These are phyloP conservation scores for Termitomyces sp. DNA, from an alignment of 768 basidiomycete species.

Conservation along the genomic window DNA sequence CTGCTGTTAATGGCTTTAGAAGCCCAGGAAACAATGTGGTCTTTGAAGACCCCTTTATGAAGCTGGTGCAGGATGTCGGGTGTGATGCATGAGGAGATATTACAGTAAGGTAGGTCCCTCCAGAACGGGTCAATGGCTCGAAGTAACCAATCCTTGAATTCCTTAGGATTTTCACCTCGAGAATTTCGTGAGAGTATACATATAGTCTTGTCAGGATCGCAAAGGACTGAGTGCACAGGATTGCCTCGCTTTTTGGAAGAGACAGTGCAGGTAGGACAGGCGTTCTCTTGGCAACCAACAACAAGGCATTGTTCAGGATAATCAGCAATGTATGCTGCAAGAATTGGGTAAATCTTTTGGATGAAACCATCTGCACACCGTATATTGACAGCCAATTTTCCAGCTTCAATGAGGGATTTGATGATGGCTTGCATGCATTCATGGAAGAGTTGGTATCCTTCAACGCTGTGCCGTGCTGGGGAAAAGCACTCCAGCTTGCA, in stretches of 20 bases:
- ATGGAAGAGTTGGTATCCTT: constrained; percentile 13
- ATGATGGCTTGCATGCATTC: constrained; percentile 6
- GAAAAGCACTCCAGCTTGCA: constrained; percentile 23
- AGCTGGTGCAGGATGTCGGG: background rate
- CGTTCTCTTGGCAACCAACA: constrained; percentile 11
- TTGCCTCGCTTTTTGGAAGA: constrained; percentile 15
- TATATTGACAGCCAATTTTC: constrained; percentile 16
- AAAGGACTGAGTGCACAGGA: background rate
- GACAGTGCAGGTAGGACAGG: constrained; percentile 26
- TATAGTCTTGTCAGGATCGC: background rate
- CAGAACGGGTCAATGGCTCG: background rate
- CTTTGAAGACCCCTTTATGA: background rate
- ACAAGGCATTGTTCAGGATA: constrained; percentile 35
- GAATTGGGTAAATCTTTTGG: constrained; percentile 24
- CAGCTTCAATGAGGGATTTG: constrained; percentile 26
- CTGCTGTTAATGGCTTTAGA: background rate
- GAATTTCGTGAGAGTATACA: too few relatives aligned
- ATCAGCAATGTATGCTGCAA: constrained; percentile 33
- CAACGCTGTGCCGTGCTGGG: background rate
- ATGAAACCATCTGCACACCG: constrained; percentile 26
- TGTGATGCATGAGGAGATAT: background rate
- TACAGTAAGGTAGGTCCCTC: background rate
- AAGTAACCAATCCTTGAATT: background rate
- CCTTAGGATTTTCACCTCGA: too few relatives aligned
- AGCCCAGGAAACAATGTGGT: background rate